These are phyloP conservation scores for Hura crepitans DNA, from an alignment of 441 rosid species.

Conservation along the genomic window DNA sequence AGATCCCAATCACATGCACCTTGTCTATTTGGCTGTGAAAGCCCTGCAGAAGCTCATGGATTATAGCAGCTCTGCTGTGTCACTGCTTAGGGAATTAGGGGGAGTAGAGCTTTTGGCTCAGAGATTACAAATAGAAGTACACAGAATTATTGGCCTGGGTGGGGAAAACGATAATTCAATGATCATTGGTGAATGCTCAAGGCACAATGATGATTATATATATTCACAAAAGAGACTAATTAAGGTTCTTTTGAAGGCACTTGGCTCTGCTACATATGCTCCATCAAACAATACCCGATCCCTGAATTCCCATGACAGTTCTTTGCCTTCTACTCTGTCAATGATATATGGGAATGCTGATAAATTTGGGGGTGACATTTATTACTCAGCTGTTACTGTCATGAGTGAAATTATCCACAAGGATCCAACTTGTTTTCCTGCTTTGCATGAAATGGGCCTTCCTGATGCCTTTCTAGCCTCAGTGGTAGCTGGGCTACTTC, in stretches of 20 bases:
- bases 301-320: conserved; percentile 67
- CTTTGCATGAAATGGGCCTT: conserved; percentile 83
- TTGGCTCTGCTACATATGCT: conserved; percentile 94
- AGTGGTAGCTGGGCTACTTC: conserved; percentile 73
- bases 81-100: conserved; percentile 81
- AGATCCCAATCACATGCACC: conserved; percentile 80
- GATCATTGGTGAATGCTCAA: conserved; percentile 59
- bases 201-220: conserved; percentile 54
- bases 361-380: conserved; percentile 94
- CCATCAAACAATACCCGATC: conserved; percentile 70
- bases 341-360: conserved; percentile 67
- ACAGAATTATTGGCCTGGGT: conserved; percentile 58
- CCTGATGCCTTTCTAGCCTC: conserved; percentile 93
- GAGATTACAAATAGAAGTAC: conserved; percentile 86
- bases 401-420: conserved; percentile 99
- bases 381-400: conserved; percentile 91
- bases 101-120: conserved; percentile 95
- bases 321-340: conserved; percentile 78
- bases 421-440: conserved; percentile 85
- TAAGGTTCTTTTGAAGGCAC: conserved; percentile 87
- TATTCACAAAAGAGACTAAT: conserved; percentile 86
- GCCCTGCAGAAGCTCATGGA: conserved; percentile 96
- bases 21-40: conserved; percentile 93
- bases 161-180: conserved; percentile 52
- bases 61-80: conserved; percentile 89